Percentiles rank a stretch among this genome's conserved stretches.
Evolutionary conservation across 768 basidiomycete species (phyloP).

Genomic region (Boletus rubescentipes): DNA sequence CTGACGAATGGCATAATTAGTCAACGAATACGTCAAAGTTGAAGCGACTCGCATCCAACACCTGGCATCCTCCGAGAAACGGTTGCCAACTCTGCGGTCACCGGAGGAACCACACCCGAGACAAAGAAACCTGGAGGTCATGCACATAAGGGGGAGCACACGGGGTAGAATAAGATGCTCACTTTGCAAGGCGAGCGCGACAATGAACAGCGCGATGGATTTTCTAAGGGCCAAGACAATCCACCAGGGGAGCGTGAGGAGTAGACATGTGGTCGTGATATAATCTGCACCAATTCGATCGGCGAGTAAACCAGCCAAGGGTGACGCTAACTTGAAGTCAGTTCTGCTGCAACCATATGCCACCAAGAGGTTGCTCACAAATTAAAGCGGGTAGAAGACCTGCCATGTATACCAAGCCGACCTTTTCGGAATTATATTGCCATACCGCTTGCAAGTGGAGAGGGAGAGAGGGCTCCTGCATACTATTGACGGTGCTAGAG

Average conservation of each 20-base stretch:
- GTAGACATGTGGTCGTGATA: conserved; percentile 46
- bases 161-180: conserved; percentile 14
- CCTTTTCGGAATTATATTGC: conserved; percentile 45
- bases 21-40: neutral
- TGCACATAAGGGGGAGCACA: neutral
- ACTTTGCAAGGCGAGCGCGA: conserved; percentile 55
- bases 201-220: conserved; percentile 44
- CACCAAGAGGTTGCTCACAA: conserved; percentile 43
- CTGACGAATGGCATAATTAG: conserved; percentile 34
- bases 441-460: conserved; percentile 52
- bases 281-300: conserved; percentile 60
- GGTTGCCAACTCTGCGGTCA: conserved; percentile 66
- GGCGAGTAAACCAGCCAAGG: conserved; percentile 55
- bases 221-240: conserved; percentile 50
- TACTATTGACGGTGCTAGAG: conserved; percentile 45
- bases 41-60: conserved; percentile 58
- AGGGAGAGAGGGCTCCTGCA: conserved; percentile 57
- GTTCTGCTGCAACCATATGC: neutral
- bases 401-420: conserved; percentile 69
- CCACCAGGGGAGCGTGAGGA: conserved; percentile 66
- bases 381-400: conserved; percentile 62
- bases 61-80: conserved; percentile 57
- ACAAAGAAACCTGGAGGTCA: conserved; percentile 54
- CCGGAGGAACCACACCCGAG: conserved; percentile 56
- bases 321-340: conserved; percentile 43